Base-by-base conservation (phyloP, 2,329 filamentous ascomycete genomes). In the Diaporthe destruens region DNA sequence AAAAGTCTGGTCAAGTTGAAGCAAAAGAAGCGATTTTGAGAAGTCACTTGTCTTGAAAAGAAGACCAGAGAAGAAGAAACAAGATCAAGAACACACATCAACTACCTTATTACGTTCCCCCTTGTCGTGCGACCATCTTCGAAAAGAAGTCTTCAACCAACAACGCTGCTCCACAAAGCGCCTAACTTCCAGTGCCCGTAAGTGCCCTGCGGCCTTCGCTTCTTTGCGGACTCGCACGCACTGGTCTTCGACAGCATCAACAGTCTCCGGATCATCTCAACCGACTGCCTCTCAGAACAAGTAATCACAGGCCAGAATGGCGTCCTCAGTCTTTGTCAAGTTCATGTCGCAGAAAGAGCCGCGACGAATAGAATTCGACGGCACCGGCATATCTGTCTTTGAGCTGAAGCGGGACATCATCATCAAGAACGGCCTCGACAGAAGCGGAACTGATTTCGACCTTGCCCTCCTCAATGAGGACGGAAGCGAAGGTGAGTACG, bases 391-490 rank as follows among this genome's bases (percentile, higher is more conserved):
- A 81, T 98, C 96, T 75, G 96, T 98, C 76, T 99, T 98, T 85
- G 97, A 99, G 82, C 88, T 99, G 81, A 99, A 99, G 86, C 93
- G 96, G 86, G 96, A 98, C 85, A 99, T 99, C 80, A 99, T 99
- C 86, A 91, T 90, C 82, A 94, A 96, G 83, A 97, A 94, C 83
- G 94, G 94, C 74, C 89, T 99, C 77, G 96, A 96, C 77, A 96
- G 98, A 84, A 74, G 73, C 53, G 96, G 96, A 75, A 94, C 94
- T 76, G 96, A 99, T 82, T 98, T 98, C 82, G 96, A 99, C 83
- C 90, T 99, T 69, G 92, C 94, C 76, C 97, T 99, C 77, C 98
- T 95, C 84, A 94, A 94, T 75, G 94, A 98, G 81, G 95, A 98
- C 82, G 93, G 91, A 76, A 94, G 91, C 81, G 94, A 98, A 89